These are phyloP conservation scores for Trametes punicea DNA, from an alignment of 768 basidiomycete genomes.

Conservation along the genomic window DNA sequence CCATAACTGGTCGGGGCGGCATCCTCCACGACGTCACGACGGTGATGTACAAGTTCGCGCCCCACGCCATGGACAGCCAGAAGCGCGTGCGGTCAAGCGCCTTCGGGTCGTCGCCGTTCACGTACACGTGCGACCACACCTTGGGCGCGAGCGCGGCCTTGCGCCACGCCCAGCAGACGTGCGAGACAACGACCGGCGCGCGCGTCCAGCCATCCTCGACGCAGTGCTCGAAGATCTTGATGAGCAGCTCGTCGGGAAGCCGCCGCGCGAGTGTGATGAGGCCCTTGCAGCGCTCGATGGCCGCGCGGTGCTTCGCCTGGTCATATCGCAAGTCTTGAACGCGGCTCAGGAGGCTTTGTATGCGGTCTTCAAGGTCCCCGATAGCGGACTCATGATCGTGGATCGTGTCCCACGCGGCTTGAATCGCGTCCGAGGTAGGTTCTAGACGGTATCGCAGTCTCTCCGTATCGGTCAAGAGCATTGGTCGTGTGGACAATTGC, in stretches of 20 bases:
- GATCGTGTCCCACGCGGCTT: constrained; percentile 23
- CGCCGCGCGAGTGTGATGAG: constrained; percentile 54
- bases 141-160: constrained; percentile 47
- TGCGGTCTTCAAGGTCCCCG: constrained; percentile 39
- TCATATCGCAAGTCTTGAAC: constrained; percentile 42
- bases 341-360: constrained; percentile 37
- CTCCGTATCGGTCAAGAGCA: constrained; percentile 7
- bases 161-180: constrained; percentile 60
- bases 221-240: constrained; percentile 51
- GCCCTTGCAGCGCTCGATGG: constrained; percentile 43
- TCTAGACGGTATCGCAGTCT: constrained; percentile 21
- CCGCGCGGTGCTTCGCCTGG: constrained; percentile 40
- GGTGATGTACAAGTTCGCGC: constrained; percentile 43
- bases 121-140: constrained; percentile 56
- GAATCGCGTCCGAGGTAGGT: constrained; percentile 25
- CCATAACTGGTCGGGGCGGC: constrained; percentile 29
- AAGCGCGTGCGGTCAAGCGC: constrained; percentile 41
- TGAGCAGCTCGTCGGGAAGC: constrained; percentile 53
- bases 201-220: constrained; percentile 49
- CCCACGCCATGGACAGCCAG: constrained; percentile 49
- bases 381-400: constrained; percentile 40
- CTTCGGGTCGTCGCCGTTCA: constrained; percentile 44
- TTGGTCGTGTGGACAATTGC: not conserved
- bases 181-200: constrained; percentile 52
- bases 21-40: constrained; percentile 32